Evolutionary conservation across 2,329 filamentous ascomycete species (phyloP).

Genomic region (Cordyceps fumosorosea): DNA sequence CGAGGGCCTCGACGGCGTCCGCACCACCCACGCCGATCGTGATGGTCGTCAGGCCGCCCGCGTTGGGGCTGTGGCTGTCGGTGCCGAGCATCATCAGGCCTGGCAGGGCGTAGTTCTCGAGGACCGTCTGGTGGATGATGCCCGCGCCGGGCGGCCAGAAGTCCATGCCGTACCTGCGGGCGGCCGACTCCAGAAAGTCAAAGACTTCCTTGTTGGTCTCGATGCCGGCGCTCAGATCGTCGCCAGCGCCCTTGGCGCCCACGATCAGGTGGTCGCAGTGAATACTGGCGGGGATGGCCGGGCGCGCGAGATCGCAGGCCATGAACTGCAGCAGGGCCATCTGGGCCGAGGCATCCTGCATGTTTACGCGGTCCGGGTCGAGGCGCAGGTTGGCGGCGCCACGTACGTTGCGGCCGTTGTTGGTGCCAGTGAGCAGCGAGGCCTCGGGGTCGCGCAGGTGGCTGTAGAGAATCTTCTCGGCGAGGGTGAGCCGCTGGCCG

Average conservation of each 20-base stretch:
- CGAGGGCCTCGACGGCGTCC: constrained; percentile 92
- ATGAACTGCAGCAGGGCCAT: constrained; percentile 99
- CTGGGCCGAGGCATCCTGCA: constrained; percentile 98
- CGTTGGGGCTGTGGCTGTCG: constrained; percentile 95
- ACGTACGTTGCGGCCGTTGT: constrained; percentile 76
- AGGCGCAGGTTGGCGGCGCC: constrained; percentile 91
- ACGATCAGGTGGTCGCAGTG: constrained; percentile 99
- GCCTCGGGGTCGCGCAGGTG: constrained; percentile 88
- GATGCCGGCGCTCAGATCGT: constrained; percentile 79
- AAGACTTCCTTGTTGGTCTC: constrained; percentile 94
- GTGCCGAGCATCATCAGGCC: constrained; percentile 98
- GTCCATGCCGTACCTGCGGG: constrained; percentile 86
- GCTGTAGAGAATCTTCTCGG: constrained; percentile 97
- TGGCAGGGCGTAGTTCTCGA: constrained; percentile 97
- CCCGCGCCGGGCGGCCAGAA: constrained; percentile 93
- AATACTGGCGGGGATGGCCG: constrained; percentile 92
- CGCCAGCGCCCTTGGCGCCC: constrained; percentile 80
- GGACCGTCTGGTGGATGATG: constrained; percentile 94
- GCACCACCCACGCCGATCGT: constrained; percentile 96
- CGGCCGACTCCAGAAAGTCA: constrained; percentile 90
- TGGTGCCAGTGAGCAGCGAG: constrained; percentile 73
- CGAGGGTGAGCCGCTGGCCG: constrained; percentile 65
- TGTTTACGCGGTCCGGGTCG: constrained; percentile 94
- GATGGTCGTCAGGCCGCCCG: constrained; percentile 86
- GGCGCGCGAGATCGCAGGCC: constrained; percentile 83